phyloP scores from a whole-genome alignment of 192 early-diverging fungal species.

The Coemansia aciculifera region DNA sequence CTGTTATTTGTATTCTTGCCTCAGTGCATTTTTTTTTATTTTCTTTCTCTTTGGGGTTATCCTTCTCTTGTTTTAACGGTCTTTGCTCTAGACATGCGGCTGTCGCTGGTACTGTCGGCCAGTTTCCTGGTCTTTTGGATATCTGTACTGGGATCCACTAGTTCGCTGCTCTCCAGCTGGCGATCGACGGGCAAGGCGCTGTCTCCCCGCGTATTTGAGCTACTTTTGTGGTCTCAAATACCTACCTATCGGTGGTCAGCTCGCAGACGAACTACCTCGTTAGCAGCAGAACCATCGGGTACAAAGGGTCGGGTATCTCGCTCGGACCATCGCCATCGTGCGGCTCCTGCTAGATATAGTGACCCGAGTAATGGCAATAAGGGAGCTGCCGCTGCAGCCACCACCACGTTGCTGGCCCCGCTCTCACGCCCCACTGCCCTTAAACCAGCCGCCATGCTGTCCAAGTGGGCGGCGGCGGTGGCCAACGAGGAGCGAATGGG shows the following conservation, averaged over 20 bases:
- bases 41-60: not conserved
- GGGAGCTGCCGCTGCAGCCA: not conserved
- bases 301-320: not conserved
- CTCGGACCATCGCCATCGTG: not conserved
- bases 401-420: constrained; percentile 1
- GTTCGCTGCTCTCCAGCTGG: constrained; percentile 22
- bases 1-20: not conserved
- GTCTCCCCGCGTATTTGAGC: constrained; percentile 26
- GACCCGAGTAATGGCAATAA: not conserved
- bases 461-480: not conserved
- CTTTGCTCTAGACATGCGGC: constrained; percentile 22
- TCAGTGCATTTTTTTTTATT: constrained; percentile 1
- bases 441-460: not conserved
- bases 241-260: not conserved
- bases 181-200: constrained; percentile 20
- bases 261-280: not conserved
- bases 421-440: constrained; percentile 6
- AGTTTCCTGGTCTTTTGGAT: constrained; percentile 38
- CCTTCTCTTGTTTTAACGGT: not conserved
- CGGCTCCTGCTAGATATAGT: not conserved
- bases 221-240: constrained; percentile 22
- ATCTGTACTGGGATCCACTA: constrained; percentile 30
- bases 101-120: constrained; percentile 20
- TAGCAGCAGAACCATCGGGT: not conserved
- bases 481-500: not conserved